phyloP scores from a whole-genome alignment of 1,139 yeast genomes.

The Saccharomyces hybrid region DNA sequence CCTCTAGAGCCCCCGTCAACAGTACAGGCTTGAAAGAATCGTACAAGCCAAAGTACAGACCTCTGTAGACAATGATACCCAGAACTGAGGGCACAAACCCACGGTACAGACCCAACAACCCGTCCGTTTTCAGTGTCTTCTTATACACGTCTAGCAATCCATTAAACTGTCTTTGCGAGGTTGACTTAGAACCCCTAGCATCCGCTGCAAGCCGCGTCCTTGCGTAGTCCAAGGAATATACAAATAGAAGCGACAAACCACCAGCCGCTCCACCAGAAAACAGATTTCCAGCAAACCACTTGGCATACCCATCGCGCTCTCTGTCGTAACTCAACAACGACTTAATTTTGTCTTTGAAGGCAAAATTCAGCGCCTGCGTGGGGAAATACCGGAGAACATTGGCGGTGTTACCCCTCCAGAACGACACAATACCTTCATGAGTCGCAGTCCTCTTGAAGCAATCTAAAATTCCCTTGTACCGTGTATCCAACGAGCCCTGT shows the following conservation, averaged over 20 bases:
- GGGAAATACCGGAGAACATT: conserved; percentile 82
- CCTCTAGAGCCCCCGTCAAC: conserved; percentile 64
- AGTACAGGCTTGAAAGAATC: conserved; percentile 74
- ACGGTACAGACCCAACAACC: conserved; percentile 76
- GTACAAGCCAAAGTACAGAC: conserved; percentile 75
- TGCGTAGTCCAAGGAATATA: conserved; percentile 76
- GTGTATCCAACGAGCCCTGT: conserved; percentile 65
- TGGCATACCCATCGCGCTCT: conserved; percentile 52
- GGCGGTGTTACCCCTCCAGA: conserved; percentile 86
- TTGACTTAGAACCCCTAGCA: conserved; percentile 45
- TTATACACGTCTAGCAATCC: conserved; percentile 72
- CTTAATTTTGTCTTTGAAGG: conserved; percentile 79
- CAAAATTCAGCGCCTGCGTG: conserved; percentile 77
- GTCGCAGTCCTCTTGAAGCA: conserved; percentile 68
- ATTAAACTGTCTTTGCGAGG: conserved; percentile 70
- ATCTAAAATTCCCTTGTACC: conserved; percentile 62
- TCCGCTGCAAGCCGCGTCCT: conserved; percentile 81
- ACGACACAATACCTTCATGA: conserved; percentile 62
- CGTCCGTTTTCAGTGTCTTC: conserved; percentile 69
- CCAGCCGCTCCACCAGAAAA: conserved; percentile 83
- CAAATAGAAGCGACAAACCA: conserved; percentile 67
- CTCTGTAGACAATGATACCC: conserved; percentile 78
- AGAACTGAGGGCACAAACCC: conserved; percentile 79
- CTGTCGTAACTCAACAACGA: conserved; percentile 69
- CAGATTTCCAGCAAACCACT: conserved; percentile 71